These are phyloP conservation scores for Microthlaspi erraticum DNA, from an alignment of 345 rosid species.

Conservation along the genomic window DNA sequence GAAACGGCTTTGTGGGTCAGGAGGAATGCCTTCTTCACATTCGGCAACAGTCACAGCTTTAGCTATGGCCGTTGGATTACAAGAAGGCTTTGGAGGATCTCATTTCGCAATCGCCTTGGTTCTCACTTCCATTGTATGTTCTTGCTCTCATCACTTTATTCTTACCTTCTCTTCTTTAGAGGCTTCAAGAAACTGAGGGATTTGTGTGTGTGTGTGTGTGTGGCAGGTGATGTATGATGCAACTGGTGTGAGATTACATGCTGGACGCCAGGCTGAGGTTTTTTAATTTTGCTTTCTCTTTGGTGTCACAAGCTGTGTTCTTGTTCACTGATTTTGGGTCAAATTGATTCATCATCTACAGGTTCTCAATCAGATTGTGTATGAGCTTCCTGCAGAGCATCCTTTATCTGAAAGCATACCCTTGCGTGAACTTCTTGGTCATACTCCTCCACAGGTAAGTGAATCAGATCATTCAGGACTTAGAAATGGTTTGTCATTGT, in stretches of 20 bases:
- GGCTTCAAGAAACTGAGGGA: neutral
- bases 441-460: conserved; percentile 85
- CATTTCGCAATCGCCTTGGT: conserved; percentile 63
- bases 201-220: neutral
- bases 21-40: conserved; percentile 98
- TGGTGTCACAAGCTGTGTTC: neutral
- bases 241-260: conserved; percentile 84
- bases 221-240: conserved; percentile 92
- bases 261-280: conserved; percentile 97
- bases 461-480: conserved; percentile 8
- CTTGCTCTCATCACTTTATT: neutral
- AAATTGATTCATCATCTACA: conserved; percentile 35
- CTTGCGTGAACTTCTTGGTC: conserved; percentile 85
- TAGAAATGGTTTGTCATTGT: neutral
- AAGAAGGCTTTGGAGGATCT: conserved; percentile 75
- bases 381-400: conserved; percentile 87
- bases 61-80: conserved; percentile 70
- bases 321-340: neutral
- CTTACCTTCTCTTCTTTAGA: neutral
- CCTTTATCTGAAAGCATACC: conserved; percentile 92
- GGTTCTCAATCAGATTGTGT: conserved; percentile 96
- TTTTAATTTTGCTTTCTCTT: conserved; percentile 16
- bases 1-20: conserved; percentile 80
- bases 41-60: conserved; percentile 82
- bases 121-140: conserved; percentile 76